Evolutionary conservation across 345 rosid species (phyloP).

Genomic region (Linum tenue): DNA sequence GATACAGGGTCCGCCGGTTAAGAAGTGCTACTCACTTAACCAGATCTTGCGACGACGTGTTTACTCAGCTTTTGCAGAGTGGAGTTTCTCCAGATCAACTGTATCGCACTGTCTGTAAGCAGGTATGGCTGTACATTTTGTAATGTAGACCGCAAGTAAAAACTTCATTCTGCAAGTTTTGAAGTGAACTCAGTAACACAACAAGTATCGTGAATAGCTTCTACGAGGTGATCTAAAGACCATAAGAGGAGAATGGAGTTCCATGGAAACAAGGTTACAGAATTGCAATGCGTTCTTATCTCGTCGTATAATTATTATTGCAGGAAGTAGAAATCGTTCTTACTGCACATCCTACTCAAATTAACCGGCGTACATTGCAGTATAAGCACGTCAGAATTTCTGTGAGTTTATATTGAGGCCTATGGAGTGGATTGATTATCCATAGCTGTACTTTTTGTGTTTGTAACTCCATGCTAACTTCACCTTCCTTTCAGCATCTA

Average conservation of each 20-base stretch:
- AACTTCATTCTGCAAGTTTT: not conserved
- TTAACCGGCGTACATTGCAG: conserved; percentile 86
- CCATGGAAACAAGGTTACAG: not conserved
- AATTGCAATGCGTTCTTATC: not conserved
- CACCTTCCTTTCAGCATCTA: conserved; percentile 55
- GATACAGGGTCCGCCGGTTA: conserved; percentile 66
- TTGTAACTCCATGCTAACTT: conserved; percentile 11
- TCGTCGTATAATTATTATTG: conserved; percentile 15
- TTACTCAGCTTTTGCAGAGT: conserved; percentile 66
- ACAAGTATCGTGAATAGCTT: not conserved
- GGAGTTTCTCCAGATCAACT: conserved; percentile 73
- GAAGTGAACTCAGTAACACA: not conserved
- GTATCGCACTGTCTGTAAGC: conserved; percentile 75
- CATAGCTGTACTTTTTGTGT: not conserved
- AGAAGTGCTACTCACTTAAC: conserved; percentile 43
- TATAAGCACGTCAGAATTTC: conserved; percentile 91
- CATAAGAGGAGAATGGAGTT: not conserved
- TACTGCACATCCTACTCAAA: conserved; percentile 98
- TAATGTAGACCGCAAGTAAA: not conserved
- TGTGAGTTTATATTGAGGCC: conserved; percentile 34
- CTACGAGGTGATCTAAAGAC: not conserved
- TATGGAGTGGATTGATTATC: conserved; percentile 10
- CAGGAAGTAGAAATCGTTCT: conserved; percentile 97
- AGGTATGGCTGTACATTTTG: conserved; percentile 34
- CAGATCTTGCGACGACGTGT: conserved; percentile 90